Conservation (phyloP, 805 yeast species). For the Pichia heedii region DNA sequence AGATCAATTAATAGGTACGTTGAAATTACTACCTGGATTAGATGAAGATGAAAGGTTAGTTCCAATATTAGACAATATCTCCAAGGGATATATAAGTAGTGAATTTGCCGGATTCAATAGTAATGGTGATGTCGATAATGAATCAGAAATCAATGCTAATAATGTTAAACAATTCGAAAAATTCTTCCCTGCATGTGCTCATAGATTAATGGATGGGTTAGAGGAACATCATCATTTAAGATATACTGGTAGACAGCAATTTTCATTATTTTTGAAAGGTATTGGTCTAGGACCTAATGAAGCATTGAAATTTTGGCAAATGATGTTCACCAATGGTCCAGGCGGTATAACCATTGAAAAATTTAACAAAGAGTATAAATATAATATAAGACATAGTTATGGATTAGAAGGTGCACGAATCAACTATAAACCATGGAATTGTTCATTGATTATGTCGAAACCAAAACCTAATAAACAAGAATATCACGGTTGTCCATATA, state of each 20-base stretch:
- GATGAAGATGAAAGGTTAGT: constrained; percentile 88
- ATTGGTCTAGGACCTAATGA: constrained; percentile 84
- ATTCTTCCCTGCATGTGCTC: constrained; percentile 72
- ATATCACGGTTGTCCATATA: constrained; percentile 88
- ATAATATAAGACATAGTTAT: constrained; percentile 80
- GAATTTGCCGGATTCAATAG: constrained; percentile 29
- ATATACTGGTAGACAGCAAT: constrained; percentile 78
- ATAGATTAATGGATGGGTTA: constrained; percentile 53
- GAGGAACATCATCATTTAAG: constrained; percentile 60
- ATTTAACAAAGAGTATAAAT: constrained; percentile 81
- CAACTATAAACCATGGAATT: constrained; percentile 80
- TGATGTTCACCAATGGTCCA: constrained; percentile 47
- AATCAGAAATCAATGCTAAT: constrained; percentile 48
- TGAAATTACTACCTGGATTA: constrained; percentile 69
- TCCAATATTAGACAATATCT: constrained; percentile 73
- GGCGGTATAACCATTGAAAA: constrained; percentile 55
- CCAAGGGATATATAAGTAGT: constrained; percentile 57
- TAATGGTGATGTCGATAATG: constrained; percentile 14
- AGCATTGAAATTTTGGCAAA: constrained; percentile 77
- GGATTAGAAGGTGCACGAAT: constrained; percentile 88
- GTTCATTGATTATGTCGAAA: constrained; percentile 64
- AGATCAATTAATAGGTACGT: constrained; percentile 51
- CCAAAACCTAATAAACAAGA: constrained; percentile 63
- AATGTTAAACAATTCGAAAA: constrained; percentile 47
- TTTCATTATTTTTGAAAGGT: constrained; percentile 78